phyloP scores from a whole-genome alignment of 2,329 filamentous ascomycete species.

The Microcyclospora pomicola region DNA sequence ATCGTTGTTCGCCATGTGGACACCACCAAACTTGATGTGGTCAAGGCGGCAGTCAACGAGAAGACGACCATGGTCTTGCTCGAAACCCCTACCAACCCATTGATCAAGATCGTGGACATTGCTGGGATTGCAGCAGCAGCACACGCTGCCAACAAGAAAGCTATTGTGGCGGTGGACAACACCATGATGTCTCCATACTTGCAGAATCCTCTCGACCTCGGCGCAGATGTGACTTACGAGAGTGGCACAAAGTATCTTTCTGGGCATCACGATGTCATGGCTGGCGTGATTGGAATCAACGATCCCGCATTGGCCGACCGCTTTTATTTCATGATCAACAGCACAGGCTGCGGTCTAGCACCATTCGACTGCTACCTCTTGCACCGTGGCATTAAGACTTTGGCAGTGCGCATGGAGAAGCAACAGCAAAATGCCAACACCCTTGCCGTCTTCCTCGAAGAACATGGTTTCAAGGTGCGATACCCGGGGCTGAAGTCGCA shows the following conservation, averaged over 20 bases:
- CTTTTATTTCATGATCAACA: constrained; percentile 94
- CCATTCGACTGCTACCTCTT: constrained; percentile 95
- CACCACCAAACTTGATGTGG: constrained; percentile 64
- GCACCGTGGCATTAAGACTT: constrained; percentile 88
- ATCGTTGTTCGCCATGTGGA: constrained; percentile 95
- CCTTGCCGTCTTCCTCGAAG: constrained; percentile 85
- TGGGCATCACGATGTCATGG: constrained; percentile 98
- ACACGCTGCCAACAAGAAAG: constrained; percentile 63
- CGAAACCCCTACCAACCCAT: constrained; percentile 90
- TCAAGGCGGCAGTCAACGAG: constrained; percentile 52
- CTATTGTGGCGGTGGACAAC: constrained; percentile 88
- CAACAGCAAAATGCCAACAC: constrained; percentile 84
- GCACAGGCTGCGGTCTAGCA: constrained; percentile 82
- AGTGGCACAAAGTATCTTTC: constrained; percentile 96
- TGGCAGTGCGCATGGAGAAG: constrained; percentile 97
- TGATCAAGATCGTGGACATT: constrained; percentile 97
- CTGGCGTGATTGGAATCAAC: constrained; percentile 87
- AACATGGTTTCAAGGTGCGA: constrained; percentile 81
- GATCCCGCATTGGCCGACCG: constrained; percentile 68
- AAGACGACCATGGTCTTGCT: constrained; percentile 94
- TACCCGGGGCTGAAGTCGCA: constrained; percentile 91
- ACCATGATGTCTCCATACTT: constrained; percentile 97
- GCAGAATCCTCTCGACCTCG: constrained; percentile 82
- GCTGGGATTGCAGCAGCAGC: constrained; percentile 60
- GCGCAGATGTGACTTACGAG: constrained; percentile 93